Evolutionary conservation across 2,329 filamentous ascomycete genomes (phyloP).

Genomic region (Fusarium incarnatum): DNA sequence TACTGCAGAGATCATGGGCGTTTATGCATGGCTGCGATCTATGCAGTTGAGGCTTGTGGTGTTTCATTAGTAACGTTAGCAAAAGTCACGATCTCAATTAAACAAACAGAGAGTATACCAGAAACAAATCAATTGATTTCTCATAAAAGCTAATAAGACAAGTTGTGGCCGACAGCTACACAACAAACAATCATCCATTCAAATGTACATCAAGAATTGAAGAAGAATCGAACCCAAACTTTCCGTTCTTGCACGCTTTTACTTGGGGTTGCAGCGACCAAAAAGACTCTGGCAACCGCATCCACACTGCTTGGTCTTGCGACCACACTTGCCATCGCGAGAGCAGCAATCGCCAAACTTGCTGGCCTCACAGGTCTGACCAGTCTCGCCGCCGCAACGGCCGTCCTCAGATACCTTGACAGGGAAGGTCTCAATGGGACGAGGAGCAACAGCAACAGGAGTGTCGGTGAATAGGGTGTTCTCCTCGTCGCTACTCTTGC

Average conservation of each 20-base stretch:
- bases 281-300: conserved; percentile 53
- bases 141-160: conserved; percentile 11
- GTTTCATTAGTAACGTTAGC: background rate
- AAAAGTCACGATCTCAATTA: background rate
- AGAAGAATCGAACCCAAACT: conserved; percentile 23
- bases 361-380: conserved; percentile 57
- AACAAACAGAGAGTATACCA: background rate
- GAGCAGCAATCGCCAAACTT: conserved; percentile 59
- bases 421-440: conserved; percentile 31
- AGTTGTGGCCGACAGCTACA: conserved; percentile 14
- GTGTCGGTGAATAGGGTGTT: conserved; percentile 26
- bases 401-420: conserved; percentile 54
- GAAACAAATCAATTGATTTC: conserved; percentile 24
- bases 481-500: conserved; percentile 13
- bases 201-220: conserved; percentile 45
- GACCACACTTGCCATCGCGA: conserved; percentile 54
- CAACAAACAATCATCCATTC: conserved; percentile 26
- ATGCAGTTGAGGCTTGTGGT: background rate
- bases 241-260: background rate
- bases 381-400: conserved; percentile 54
- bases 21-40: background rate
- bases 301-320: conserved; percentile 51
- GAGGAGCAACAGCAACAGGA: conserved; percentile 7
- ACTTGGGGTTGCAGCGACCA: conserved; percentile 48
- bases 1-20: background rate